phyloP scores from a whole-genome alignment of 768 basidiomycete genomes.

The Hortiboletus campestris region DNA sequence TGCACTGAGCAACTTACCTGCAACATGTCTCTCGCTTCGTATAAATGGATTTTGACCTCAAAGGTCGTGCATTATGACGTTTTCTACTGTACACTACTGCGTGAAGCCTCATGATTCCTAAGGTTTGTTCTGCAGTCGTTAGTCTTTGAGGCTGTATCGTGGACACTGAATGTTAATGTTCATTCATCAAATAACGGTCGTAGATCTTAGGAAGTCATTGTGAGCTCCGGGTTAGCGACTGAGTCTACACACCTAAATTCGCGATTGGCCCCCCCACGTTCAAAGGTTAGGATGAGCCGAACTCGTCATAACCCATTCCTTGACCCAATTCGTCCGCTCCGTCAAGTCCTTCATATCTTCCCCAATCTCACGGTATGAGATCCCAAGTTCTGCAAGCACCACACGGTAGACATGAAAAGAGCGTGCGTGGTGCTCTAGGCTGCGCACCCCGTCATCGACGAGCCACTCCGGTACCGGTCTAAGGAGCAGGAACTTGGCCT shows the following conservation, averaged over 20 bases:
- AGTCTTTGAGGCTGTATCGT: background rate
- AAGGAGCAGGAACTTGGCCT: slow-evolving; percentile 53
- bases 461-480: slow-evolving; percentile 58
- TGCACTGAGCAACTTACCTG: slow-evolving; percentile 6
- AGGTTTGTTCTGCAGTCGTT: slow-evolving; percentile 5
- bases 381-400: slow-evolving; percentile 40
- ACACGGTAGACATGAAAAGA: slow-evolving; percentile 40
- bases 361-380: slow-evolving; percentile 48
- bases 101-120: background rate
- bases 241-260: background rate
- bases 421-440: slow-evolving; percentile 45
- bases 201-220: background rate
- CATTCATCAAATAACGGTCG: background rate
- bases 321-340: slow-evolving; percentile 24
- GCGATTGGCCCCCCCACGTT: background rate
- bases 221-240: background rate
- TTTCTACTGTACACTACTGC: slow-evolving; percentile 16
- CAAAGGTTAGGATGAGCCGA: slow-evolving; percentile 7
- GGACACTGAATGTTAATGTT: background rate
- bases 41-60: slow-evolving; percentile 17
- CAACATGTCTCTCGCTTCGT: slow-evolving; percentile 1
- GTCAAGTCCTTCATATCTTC: slow-evolving; percentile 39
- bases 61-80: slow-evolving; percentile 29
- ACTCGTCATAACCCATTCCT: slow-evolving; percentile 9
- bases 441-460: slow-evolving; percentile 62